phyloP scores from a whole-genome alignment of 805 yeast genomes.

The fission yeast (Schizosaccharomyces pombe) region DNA sequence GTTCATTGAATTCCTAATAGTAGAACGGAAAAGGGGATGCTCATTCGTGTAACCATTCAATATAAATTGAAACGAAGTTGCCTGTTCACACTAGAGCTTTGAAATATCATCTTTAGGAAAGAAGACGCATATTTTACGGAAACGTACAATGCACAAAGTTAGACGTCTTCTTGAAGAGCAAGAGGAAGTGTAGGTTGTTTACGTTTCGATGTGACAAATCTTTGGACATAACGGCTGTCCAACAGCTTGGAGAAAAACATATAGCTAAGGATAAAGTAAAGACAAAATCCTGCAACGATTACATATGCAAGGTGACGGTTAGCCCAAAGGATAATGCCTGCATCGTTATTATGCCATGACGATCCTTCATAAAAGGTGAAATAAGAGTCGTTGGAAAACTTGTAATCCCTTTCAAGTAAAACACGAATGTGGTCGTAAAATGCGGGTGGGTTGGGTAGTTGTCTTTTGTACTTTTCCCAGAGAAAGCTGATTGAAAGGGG shows the following conservation, averaged over 20 bases:
- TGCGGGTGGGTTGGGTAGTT: slow-evolving; percentile 30
- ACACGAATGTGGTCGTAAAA: slow-evolving; percentile 44
- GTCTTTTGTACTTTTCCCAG: slow-evolving; percentile 69
- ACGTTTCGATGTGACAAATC: background rate
- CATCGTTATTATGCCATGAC: slow-evolving; percentile 83
- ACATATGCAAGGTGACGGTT: background rate
- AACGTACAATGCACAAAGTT: background rate
- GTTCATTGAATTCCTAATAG: too few relatives aligned
- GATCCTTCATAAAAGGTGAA: slow-evolving; percentile 63
- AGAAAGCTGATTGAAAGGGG: slow-evolving; percentile 67
- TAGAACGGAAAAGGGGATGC: too few relatives aligned
- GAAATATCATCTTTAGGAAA: too few relatives aligned
- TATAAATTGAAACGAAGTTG: too few relatives aligned
- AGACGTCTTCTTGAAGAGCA: background rate
- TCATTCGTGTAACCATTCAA: too few relatives aligned
- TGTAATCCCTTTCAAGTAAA: slow-evolving; percentile 29
- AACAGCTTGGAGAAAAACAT: background rate
- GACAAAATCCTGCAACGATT: background rate
- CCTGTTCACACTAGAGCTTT: too few relatives aligned
- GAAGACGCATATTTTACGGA: too few relatives aligned
- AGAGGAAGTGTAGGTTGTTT: background rate
- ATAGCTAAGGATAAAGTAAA: background rate
- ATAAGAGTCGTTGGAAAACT: slow-evolving; percentile 37
- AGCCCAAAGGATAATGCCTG: slow-evolving; percentile 39
- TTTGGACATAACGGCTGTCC: background rate